Base-by-base conservation (phyloP, 352 stramenopile species). In the Nothophytophthora sp. region DNA sequence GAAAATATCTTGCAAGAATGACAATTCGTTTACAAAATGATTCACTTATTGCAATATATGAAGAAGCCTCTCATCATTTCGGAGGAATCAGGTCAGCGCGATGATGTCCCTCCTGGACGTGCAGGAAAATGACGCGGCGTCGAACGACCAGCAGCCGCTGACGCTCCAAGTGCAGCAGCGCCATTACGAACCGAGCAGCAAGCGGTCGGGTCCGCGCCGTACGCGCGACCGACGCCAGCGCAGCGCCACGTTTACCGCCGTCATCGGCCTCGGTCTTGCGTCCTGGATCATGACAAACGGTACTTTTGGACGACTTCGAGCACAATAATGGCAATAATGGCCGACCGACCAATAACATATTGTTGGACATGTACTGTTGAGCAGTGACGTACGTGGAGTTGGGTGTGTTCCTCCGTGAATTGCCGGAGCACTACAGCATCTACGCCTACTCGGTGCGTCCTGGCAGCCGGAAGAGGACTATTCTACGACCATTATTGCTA, bases 271-370 rank as follows among this genome's bases (percentile, higher is more conserved):
- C 43, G 76, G 76, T 0, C 45, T 87, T 8, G 66, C 74, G 2
- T 86, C 76, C 15, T 90, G 79, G 79, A 61, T 90, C 44, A 79
- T 84, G 66, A 87, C 76, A 1, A 86, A 90, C 41, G 73, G 69
- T 79, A 46, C 11, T n/a, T 18, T 13, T 27, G 13, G 13, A 41
- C 42, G 45, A 20, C 22, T 27, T 11, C 37, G 25, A 28, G 32
- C 49, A 22, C 30, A 39, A 5, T 53, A 47, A 23, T 44, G 48
- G 19, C 24, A 48, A 35, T 43, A 20, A 20, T 11, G 3, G 0
- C 41, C 22, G 24, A 12, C 25, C 28, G 32, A 44, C 36, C 40
- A 27, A 5, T 42, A 27, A 27, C 6, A 10, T 4, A 25, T 15
- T 32, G 11, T 47, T 52, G 41, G 15, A n/a, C 15, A 10, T 27